Base-by-base conservation (phyloP, 495 filamentous ascomycete species). In the Tuber magnatum region DNA sequence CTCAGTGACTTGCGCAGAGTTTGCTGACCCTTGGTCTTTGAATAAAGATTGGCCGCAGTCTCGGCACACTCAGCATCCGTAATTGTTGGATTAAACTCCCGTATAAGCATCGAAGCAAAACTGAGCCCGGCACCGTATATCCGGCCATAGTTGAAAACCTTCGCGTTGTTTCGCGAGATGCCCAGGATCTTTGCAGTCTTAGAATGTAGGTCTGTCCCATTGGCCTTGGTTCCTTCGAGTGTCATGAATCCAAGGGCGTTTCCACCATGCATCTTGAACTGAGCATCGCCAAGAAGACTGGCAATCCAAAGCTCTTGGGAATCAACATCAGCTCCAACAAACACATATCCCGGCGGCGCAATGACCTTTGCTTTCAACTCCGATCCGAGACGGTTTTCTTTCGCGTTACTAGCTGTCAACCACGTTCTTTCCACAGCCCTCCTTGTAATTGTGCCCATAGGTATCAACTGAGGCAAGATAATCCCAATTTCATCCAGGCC, bases 301-400 rank as follows among this genome's bases (percentile, higher is more conserved):
- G 95, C 95, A 80, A 99, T 99, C 95, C 95, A 99, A 43, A 99
- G 87, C 84, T 99, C 95, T 83, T 99, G 91, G n/a, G 94, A 97
- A 81, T 99, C 95, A 10, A 99, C 95, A 83, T 99, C 95, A 6
- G 96, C 95, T 44, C 95, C 95, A 71, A 99, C 95, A 83, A 99
- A 97, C 72, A 87, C 90, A 78, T 97, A 93, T 43, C 95, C 95
- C 38, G 90, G 90, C 0, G 95, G 95, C 24, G 96, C 94, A 80
- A 90, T 92, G 78, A 99, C 89, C 92, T 98, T 97, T 44, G 94
- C 93, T 82, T 99, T 99, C 24, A 99, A 86, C 82, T 99, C 95
- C 28, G 95, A 98, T 5, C 95, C 95, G 69, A 99, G 94, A 38
- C 96, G 92, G 76, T 98, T 97, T 73, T 86, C 86, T 82, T 98